Base-by-base conservation (phyloP, 2,329 filamentous ascomycete genomes). In the Fusarium hainanense region DNA sequence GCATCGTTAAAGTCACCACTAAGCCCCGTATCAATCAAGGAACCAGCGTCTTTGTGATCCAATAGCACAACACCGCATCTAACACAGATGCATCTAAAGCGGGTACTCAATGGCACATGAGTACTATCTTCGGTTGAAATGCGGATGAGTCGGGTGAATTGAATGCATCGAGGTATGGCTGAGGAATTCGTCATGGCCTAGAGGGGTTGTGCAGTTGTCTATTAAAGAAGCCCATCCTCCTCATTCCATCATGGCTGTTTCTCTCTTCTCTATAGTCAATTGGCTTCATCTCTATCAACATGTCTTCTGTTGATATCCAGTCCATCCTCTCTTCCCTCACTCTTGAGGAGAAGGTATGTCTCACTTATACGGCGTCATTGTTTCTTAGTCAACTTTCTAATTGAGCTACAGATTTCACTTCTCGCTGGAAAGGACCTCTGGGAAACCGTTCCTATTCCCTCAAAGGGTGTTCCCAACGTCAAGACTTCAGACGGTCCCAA, bases 321-420 rank as follows among this genome's bases (percentile, higher is more conserved):
- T 72, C 74, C 25, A 73, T 77, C 46, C 66, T 77, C 57, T 68
- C 75, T 40, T 75, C 68, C 51, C 70, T 77, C 61, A 75, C 71
- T 40, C 75, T 77, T 47, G 76, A 77, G 61, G 76, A 77, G 50
- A 77, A 77, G 71, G 76, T 74, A 34, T n/a, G 58, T 74, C 27
- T 28, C 12, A 41, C 16, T 40, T 21, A 51, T 27, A n/a, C 20
- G 14, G 23, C 30, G 21, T n/a, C 13, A 27, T 25, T n/a, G 6
- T 28, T 27, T 34, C 2, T 18, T 25, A 13, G 10, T 52, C 20
- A 34, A 50, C 23, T 52, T n/a, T 52, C 27, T 23, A 12, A 59
- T 13, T 46, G 27, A 20, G 32, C 46, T 32, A 3, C 12, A 75
- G 73, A 68, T 75, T 11, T 68, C 73, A 43, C 73, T 75, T 25